Percentiles rank a stretch among this genome's conserved stretches.
Evolutionary conservation across 169 alveolate species (phyloP).

Genomic region (Eimeria zaria): DNA sequence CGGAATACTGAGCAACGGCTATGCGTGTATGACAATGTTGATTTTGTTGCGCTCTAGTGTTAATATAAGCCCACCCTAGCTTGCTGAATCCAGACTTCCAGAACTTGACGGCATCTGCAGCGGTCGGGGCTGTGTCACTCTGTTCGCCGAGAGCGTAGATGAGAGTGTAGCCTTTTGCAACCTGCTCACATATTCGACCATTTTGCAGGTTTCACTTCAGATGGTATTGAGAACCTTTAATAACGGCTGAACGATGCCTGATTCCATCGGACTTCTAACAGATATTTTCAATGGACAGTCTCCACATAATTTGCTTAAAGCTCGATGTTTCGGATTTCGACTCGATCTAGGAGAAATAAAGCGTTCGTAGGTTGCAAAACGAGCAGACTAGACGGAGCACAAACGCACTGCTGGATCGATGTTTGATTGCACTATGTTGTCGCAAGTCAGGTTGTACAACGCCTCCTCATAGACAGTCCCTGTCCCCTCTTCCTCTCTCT

Average conservation of each 20-base stretch:
- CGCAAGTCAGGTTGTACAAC: constrained; percentile 18
- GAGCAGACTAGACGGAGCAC: background rate
- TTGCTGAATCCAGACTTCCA: constrained; percentile 32
- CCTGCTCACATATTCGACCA: background rate
- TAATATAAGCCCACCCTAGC: background rate
- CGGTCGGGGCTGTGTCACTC: background rate
- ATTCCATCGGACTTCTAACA: background rate
- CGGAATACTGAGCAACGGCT: background rate
- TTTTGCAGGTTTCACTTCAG: background rate
- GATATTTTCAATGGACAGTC: background rate
- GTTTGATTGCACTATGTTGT: background rate
- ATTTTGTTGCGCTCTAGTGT: background rate
- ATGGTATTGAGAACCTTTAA: background rate
- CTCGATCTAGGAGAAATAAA: background rate
- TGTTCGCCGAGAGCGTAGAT: background rate
- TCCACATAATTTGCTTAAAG: background rate
- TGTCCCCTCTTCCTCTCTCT: too few relatives aligned
- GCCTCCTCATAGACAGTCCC: background rate
- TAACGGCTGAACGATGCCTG: background rate
- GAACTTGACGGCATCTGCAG: constrained; percentile 3
- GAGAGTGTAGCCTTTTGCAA: constrained; percentile 11
- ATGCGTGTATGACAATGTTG: background rate
- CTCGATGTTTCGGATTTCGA: background rate
- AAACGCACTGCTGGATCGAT: constrained; percentile 43
- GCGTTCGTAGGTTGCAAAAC: background rate